Evolutionary conservation across 352 stramenopile genomes (phyloP), one percentile per base, ranked within the genome.

Genomic region (Blastocystis sp.): DNA sequence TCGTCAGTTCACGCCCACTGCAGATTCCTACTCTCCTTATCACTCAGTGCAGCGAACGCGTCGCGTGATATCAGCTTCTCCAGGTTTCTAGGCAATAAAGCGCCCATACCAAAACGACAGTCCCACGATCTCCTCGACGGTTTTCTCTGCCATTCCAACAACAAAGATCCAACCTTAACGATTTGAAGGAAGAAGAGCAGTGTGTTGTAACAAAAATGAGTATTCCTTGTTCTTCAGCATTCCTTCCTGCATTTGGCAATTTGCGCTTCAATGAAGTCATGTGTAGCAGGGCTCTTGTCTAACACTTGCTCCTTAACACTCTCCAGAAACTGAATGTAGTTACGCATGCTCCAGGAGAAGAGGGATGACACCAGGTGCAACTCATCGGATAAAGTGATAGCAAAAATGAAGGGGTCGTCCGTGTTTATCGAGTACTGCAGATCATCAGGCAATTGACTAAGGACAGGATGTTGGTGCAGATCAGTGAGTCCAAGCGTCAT

Each of bases 401-500:
- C 14, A 21, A 81, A 81, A 9, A 81, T 21, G 48, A 38, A 7
- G 10, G 45, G 28, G 66, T 81, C 71, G 45, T 81, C 71, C 21
- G 71, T 81, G n/a, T 81, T 81, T n/a, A 81, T 45, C 10, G 71
- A 81, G 17, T 38, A 62, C 0, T 45, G 71, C 43, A 64, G 0
- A 38, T 5, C 28, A 7, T 43, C 53, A 45, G 43, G 34, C 23
- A 81, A 62, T 21, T 62, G 38, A 9, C 3, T 65, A 7, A 81
- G 43, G 34, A 81, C 52, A 21, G 71, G 71, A 43, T 81, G 71
- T 38, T 64, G 10, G 10, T 21, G 17, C 28, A 81, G 71, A 4
- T 19, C 23, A 1, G 41, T 17, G 40, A 81, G 17, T 65, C 43
- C 71, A 17, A 81, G 28, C 21, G 71, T 81, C 71, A 81, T 64